These are phyloP conservation scores for Cordia subcordata DNA, from an alignment of 257 asterid species.

Conservation along the genomic window DNA sequence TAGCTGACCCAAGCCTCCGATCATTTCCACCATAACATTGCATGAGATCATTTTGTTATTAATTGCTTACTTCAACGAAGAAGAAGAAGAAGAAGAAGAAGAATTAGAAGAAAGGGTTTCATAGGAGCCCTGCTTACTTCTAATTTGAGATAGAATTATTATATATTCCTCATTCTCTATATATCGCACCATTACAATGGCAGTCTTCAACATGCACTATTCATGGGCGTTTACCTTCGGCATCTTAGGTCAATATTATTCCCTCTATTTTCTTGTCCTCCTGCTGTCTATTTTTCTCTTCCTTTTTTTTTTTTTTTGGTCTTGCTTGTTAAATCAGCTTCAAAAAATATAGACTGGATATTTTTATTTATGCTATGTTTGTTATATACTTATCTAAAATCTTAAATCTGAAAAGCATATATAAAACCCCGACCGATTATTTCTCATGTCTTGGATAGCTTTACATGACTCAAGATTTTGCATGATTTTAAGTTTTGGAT, in stretches of 20 bases:
- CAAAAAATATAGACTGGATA: no score
- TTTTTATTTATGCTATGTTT: no score
- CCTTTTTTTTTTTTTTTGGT: no score
- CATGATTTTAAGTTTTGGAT: no score
- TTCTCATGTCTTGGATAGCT: no score
- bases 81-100: not conserved
- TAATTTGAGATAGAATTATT: not conserved
- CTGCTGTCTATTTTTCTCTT: slow-evolving; percentile 13
- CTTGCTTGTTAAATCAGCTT: not conserved
- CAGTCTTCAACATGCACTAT: slow-evolving; percentile 14
- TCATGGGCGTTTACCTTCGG: slow-evolving; percentile 31
- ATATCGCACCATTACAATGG: slow-evolving; percentile 14
- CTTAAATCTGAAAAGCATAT: no score
- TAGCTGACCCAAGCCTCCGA: not conserved
- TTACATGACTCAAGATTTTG: no score
- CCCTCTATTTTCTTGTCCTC: not conserved
- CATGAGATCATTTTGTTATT: slow-evolving; percentile 12
- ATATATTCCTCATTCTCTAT: no score
- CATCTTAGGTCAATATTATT: slow-evolving; percentile 24
- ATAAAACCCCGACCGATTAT: no score
- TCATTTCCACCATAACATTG: slow-evolving; percentile 5
- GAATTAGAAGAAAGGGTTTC: slow-evolving; percentile 9
- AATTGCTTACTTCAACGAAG: not conserved
- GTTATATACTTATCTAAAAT: no score
- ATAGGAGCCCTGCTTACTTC: slow-evolving; percentile 2